Base-by-base conservation (phyloP, 2,329 filamentous ascomycete genomes). In the Aaosphaeria pasadenensis region DNA sequence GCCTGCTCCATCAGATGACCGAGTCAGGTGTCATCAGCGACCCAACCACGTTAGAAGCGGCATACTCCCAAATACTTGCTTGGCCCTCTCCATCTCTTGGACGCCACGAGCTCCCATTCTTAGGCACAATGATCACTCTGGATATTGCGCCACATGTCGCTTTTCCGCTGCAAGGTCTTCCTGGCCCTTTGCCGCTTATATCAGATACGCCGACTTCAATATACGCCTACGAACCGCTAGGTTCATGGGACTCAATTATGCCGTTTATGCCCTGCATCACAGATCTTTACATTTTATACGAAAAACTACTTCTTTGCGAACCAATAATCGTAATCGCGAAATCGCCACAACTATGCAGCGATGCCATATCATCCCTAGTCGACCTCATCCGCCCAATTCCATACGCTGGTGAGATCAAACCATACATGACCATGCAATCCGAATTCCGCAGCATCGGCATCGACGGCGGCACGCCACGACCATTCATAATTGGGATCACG, bases 401-500 rank as follows among this genome's bases (percentile, higher is more conserved):
- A 2, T 74, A 70, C 43, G 70, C 70, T 35, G 71, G 71, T 9
- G 60, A 67, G 2, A 56, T 67, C 30, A 68, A 68, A 46, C 70
- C 71, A 7, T 74, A 73, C 52, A 63, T 72, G 58, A 73, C 70
- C 33, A 74, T 74, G 71, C 71, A 74, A 54, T 68, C 70, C 7
- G 70, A 72, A 30, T 72, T 72, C 51, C 59, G 62, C n/a, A 60
- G 61, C 42, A 69, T 69, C 6, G 69, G 69, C 38, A 64, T 71
- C 43, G 69, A 72, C 42, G 67, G 69, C 11, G 69, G 69, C 2
- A 66, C 66, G 7, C 68, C 70, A 1, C 56, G 64, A 11, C 62
- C 66, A 7, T 73, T 72, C 54, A 58, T 73, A 5, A 58, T 72
- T 42, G 71, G 71, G 31, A 69, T 72, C 49, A 73, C 71, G 5